Evolutionary conservation across 306 rosid genomes (phyloP).

Genomic region (Ormosia semicastrata): DNA sequence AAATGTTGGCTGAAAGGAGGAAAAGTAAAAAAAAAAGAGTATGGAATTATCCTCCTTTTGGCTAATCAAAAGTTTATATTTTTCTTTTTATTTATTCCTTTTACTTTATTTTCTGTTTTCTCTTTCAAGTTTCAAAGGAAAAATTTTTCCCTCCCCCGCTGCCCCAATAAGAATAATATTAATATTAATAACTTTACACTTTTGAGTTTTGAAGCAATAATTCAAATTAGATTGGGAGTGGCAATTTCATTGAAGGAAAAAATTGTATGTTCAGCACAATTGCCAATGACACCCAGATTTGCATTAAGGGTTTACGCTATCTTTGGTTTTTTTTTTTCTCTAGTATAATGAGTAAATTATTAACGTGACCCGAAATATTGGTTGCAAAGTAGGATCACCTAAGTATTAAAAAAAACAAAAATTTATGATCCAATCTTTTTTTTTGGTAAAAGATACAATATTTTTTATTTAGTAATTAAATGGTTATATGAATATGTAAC

Average conservation of each 20-base stretch:
- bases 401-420: no score
- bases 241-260: neutral
- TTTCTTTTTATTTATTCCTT: neutral
- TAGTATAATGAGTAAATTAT: no score
- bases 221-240: neutral
- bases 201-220: neutral
- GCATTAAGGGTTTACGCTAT: neutral
- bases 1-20: neutral
- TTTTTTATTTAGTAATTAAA: no score
- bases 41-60: conserved; percentile 11
- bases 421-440: no score
- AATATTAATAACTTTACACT: neutral
- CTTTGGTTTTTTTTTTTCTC: neutral
- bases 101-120: neutral
- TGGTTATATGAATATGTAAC: no score
- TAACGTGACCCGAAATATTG: no score
- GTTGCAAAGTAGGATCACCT: no score
- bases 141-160: conserved; percentile 2
- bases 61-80: conserved; percentile 21
- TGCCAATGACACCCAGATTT: no score
- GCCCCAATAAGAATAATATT: neutral
- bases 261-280: no score
- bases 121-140: conserved; percentile 22
- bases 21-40: conserved; percentile 12
- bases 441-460: no score